These are phyloP conservation scores for Annulohypoxylon bovei DNA, from an alignment of 495 filamentous ascomycete genomes.

Conservation along the genomic window DNA sequence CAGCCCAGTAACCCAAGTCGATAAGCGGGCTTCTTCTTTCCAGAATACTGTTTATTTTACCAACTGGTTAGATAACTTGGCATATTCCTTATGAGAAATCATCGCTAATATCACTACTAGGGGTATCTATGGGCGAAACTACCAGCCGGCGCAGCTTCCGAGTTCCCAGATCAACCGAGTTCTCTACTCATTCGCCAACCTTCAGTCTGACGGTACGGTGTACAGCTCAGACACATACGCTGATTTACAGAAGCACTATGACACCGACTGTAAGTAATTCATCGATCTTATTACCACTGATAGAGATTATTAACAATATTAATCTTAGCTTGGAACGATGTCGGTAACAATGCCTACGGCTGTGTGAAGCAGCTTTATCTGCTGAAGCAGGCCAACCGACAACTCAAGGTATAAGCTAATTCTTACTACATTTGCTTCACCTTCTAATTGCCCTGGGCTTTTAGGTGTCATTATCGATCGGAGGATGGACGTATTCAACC, in stretches of 20 bases:
- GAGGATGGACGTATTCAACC: conserved; percentile 87
- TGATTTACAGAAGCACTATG: conserved; percentile 81
- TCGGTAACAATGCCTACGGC: conserved; percentile 77
- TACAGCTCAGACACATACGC: conserved; percentile 64
- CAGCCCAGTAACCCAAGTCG: conserved; percentile 32
- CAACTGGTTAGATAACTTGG: conserved; percentile 52
- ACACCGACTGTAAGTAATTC: conserved; percentile 51
- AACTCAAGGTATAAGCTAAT: conserved; percentile 66
- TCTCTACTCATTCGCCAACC: conserved; percentile 89
- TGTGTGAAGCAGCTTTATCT: conserved; percentile 88
- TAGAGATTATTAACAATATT: conserved; percentile 21
- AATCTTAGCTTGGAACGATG: conserved; percentile 54
- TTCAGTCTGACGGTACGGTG: conserved; percentile 84
- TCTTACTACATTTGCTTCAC: not conserved
- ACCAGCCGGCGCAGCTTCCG: conserved; percentile 82
- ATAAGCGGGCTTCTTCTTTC: conserved; percentile 44
- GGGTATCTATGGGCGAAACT: conserved; percentile 87
- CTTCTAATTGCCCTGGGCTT: conserved; percentile 44
- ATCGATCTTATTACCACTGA: not conserved
- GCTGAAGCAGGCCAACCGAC: conserved; percentile 82
- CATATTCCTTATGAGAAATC: not conserved
- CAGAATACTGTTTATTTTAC: conserved; percentile 59
- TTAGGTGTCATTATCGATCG: conserved; percentile 85
- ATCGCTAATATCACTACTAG: conserved; percentile 47
- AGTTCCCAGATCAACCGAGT: conserved; percentile 84